Percentiles rank a stretch among this genome's conserved stretches.
phyloP scores from a whole-genome alignment of 1,139 yeast genomes.

The Candida neerlandica region DNA sequence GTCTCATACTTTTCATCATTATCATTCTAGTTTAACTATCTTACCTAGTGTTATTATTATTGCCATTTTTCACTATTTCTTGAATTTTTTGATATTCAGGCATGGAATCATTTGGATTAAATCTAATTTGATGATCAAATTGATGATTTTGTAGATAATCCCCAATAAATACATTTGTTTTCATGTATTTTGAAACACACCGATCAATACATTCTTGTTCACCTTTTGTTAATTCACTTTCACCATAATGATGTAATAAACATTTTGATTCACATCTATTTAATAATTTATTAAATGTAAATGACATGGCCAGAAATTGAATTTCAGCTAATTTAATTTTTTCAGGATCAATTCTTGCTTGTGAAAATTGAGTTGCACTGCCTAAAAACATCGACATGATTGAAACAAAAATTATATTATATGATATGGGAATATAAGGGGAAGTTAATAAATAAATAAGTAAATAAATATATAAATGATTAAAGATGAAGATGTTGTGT shows the following conservation, averaged over 20 bases:
- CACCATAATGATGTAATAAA: slow-evolving; percentile 73
- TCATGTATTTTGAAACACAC: slow-evolving; percentile 74
- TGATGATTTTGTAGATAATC: slow-evolving; percentile 29
- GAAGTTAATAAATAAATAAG: no score
- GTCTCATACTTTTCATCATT: no score
- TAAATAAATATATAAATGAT: not conserved
- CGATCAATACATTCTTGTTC: slow-evolving; percentile 75
- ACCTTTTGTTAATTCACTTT: slow-evolving; percentile 76
- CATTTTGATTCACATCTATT: slow-evolving; percentile 69
- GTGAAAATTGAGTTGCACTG: slow-evolving; percentile 42
- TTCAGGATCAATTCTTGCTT: slow-evolving; percentile 59
- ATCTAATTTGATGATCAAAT: slow-evolving; percentile 25
- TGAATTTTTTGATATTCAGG: slow-evolving; percentile 41
- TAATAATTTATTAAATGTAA: slow-evolving; percentile 64
- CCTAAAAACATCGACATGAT: slow-evolving; percentile 68
- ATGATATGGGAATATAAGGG: not conserved
- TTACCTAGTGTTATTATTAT: not conserved
- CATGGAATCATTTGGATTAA: slow-evolving; percentile 37
- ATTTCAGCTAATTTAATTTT: slow-evolving; percentile 70
- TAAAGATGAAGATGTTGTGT: not conserved
- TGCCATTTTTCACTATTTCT: slow-evolving; percentile 3
- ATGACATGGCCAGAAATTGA: slow-evolving; percentile 73
- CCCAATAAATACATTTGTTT: slow-evolving; percentile 66
- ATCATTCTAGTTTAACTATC: not conserved
- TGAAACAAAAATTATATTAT: not conserved